Evolutionary conservation across 1,139 yeast genomes (phyloP).

Genomic region (Lizanozyma gosingica): DNA sequence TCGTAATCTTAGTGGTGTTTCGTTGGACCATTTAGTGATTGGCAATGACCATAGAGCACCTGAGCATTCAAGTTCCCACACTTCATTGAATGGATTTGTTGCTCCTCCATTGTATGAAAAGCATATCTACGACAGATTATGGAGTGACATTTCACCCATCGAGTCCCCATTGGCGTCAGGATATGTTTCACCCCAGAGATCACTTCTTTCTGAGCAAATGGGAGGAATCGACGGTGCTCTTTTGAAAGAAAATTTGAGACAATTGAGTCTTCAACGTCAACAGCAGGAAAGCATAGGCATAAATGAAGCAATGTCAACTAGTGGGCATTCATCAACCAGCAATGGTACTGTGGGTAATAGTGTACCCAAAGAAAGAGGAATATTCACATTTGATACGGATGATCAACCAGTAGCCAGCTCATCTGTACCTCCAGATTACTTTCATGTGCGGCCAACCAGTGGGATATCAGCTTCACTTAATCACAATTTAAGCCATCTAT

Average conservation of each 20-base stretch:
- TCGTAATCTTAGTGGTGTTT: conserved; percentile 18
- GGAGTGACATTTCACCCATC: conserved; percentile 58
- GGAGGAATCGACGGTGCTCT: not conserved
- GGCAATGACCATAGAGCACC: conserved; percentile 5
- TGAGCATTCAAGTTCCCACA: conserved; percentile 16
- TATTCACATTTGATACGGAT: conserved; percentile 37
- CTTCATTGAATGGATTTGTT: conserved; percentile 39
- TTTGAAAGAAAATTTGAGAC: conserved; percentile 47
- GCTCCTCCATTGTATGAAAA: conserved; percentile 90
- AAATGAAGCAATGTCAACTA: conserved; percentile 3
- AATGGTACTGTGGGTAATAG: not conserved
- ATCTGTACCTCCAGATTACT: conserved; percentile 17
- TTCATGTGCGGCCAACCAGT: conserved; percentile 4
- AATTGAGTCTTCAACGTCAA: conserved; percentile 44
- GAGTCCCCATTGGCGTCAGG: conserved; percentile 53
- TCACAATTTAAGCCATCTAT: conserved; percentile 1
- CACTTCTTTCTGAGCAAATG: conserved; percentile 1
- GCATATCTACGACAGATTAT: conserved; percentile 78
- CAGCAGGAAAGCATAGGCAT: conserved; percentile 16
- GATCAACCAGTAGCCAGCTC: too few species aligned
- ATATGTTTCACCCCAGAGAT: conserved; percentile 35
- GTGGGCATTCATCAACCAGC: conserved; percentile 4
- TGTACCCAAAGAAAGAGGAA: conserved; percentile 20
- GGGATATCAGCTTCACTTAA: conserved; percentile 2
- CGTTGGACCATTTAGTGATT: conserved; percentile 18